Conservation (phyloP, 768 basidiomycete species). For the Tremella fuciformis region DNA sequence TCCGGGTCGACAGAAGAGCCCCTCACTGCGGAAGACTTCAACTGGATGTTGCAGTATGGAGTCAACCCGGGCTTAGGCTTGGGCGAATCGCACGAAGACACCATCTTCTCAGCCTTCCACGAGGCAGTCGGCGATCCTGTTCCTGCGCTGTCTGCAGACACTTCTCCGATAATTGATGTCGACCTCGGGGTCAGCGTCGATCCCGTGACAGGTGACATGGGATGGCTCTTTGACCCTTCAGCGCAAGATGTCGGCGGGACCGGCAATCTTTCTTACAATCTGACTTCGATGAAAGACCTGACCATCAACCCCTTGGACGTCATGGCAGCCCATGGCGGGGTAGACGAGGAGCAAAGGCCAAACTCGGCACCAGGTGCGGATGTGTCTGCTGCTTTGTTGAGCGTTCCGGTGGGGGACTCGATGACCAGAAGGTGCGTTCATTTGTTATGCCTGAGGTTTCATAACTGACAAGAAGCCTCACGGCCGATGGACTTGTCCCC, state of each 20-base stretch:
- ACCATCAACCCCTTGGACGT: constrained; percentile 38
- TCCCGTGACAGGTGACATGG: not conserved
- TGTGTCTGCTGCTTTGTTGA: constrained; percentile 34
- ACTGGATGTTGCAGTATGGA: constrained; percentile 23
- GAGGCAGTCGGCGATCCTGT: constrained; percentile 1
- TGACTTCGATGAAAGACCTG: constrained; percentile 12
- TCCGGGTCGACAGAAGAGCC: constrained; percentile 23
- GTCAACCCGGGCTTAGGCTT: constrained; percentile 34
- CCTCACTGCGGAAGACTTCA: constrained; percentile 29
- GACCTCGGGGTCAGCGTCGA: constrained; percentile 16
- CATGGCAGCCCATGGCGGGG: constrained; percentile 19
- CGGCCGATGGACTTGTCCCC: constrained; percentile 31
- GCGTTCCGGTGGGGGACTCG: constrained; percentile 30
- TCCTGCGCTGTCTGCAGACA: not conserved
- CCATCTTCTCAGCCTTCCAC: constrained; percentile 38
- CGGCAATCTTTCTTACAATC: constrained; percentile 13
- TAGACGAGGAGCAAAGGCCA: constrained; percentile 28
- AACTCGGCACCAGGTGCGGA: constrained; percentile 34
- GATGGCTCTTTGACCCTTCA: constrained; percentile 19
- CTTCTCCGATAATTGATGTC: constrained; percentile 29
- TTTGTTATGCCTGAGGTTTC: not conserved
- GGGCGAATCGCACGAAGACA: constrained; percentile 23
- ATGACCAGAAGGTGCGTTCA: constrained; percentile 43
- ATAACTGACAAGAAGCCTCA: constrained; percentile 22
- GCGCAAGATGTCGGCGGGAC: constrained; percentile 31